Base-by-base conservation (phyloP, 2,329 filamentous ascomycete genomes). In the Thelonectria rubi region DNA sequence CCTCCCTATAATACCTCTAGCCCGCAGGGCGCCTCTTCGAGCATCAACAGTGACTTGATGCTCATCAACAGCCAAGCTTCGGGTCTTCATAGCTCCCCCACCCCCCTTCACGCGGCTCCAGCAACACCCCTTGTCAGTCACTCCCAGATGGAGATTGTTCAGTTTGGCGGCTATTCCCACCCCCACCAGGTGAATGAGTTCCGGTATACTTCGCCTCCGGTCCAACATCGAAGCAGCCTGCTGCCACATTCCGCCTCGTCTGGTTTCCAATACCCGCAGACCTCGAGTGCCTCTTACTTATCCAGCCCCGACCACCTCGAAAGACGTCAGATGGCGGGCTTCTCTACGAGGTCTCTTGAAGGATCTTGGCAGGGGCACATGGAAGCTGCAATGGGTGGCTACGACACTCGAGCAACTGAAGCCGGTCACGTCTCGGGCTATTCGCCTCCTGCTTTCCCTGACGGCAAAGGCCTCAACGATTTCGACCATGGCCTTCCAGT, bases 1-100 rank as follows among this genome's bases (percentile, higher is more conserved):
- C 63, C 59, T 58, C 48, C 20, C 58, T 60, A 56, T 69, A 66
- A 55, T 30, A 15, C 46, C 15, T 46, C 34, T 39, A 42, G 50
- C 21, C 30, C 45, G 37, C 47, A 42, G 21, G 51, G 53, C 48
- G 17, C 58, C 26, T 46, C 51, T 34, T 7, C 46, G 21, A 58
- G 55, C 52, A 55, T 45, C 56, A 34, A 53, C 14, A 58, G 21
- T 42, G 58, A 56, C 40, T 57, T 57, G 46, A 52, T 53, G 51
- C 50, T 64, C 43, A 65, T 62, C 34, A 59, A 54, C 46, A 60
- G 59, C 49, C 53, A 24, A 18, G 39, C 42, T 12, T 54, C 53
- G 26, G 47, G 15, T 4, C 48, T 55, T 39, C n/a, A 48, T 24
- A 45, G 26, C 39, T 52, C 30, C 57, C 20, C 43, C 40, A 15